Evolutionary conservation across 768 basidiomycete genomes (phyloP), one percentile per base, ranked within the genome.

Genomic region (Pilatotrama ljubarskyi): DNA sequence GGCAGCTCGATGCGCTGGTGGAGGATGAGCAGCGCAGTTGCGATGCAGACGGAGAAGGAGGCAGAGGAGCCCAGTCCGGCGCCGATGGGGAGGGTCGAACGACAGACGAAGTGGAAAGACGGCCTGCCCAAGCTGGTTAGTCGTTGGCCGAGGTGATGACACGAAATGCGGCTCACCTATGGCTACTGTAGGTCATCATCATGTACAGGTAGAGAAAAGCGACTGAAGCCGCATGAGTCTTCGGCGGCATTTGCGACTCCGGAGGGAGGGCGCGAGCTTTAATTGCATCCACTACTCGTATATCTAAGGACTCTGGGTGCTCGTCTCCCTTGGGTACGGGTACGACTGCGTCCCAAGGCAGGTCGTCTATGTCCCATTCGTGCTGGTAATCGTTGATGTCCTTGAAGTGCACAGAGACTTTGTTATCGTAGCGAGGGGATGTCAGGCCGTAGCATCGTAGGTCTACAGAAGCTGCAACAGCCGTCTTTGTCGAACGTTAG

Each of bases 51-150:
- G 3, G 95, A 98, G 77, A 89, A 98, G 22, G 97, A 93, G 7
- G 97, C 97, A 20, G 95, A 97, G 13, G 96, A 98, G 22, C 97
- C 97, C 49, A 98, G 87, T 46, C 97, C 97, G 15, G 97, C 97
- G 8, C 93, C 90, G 58, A 98, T 87, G 26, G 97, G 97, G 5
- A 98, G 82, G 22, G 93, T 91, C 35, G 93, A 88, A 46, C 96
- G 92, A 38, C 88, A 84, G 22, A 86, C 81, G 71, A 96, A 89
- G 64, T 88, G 86, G 73, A 94, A 84, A 0, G 87, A 80, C 10
- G 88, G 89, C 57, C 93, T 95, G 62, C 36, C 47, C 20, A 38
- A 20, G 46, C 57, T 52, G 59, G 66, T 62, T 47, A 59, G 41
- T 58, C 51, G 37, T 53, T 59, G 48, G 58, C 61, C 24, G 66